Evolutionary conservation across 805 yeast genomes (phyloP).

Genomic region (Kuraishia borneana): DNA sequence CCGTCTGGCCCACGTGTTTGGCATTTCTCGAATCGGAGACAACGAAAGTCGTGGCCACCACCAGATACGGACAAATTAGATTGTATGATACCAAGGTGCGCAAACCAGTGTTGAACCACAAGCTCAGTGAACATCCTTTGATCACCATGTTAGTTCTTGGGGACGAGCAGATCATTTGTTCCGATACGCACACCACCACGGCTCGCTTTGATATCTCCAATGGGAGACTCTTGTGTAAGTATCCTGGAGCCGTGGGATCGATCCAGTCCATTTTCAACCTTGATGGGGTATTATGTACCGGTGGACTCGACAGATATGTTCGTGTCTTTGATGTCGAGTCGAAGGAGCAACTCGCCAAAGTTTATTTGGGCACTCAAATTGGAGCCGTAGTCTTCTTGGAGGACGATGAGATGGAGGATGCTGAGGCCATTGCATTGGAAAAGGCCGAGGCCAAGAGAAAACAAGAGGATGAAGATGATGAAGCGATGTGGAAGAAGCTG

Average conservation of each 20-base stretch:
- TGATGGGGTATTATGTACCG: slow-evolving; percentile 48
- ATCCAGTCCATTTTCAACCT: slow-evolving; percentile 31
- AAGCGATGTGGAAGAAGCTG: slow-evolving; percentile 27
- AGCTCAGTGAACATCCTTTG: slow-evolving; percentile 45
- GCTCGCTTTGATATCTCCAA: slow-evolving; percentile 39
- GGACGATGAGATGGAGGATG: slow-evolving; percentile 27
- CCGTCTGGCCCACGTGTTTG: slow-evolving; percentile 64
- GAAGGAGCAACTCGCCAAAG: slow-evolving; percentile 55
- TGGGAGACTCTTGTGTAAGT: slow-evolving; percentile 57
- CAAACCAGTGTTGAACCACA: slow-evolving; percentile 51
- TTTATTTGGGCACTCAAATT: slow-evolving; percentile 67
- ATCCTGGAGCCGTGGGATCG: slow-evolving; percentile 69
- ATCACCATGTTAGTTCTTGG: slow-evolving; percentile 25
- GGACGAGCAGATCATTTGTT: slow-evolving; percentile 41
- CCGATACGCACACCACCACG: slow-evolving; percentile 55
- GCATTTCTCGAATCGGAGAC: slow-evolving; percentile 29
- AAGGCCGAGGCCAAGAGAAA: slow-evolving; percentile 10
- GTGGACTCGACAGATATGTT: slow-evolving; percentile 81
- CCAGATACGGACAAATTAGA: slow-evolving; percentile 69
- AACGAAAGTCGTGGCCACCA: slow-evolving; percentile 51
- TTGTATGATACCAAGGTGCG: slow-evolving; percentile 57
- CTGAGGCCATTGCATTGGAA: slow-evolving; percentile 15
- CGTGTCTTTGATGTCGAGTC: slow-evolving; percentile 59
- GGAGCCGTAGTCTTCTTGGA: slow-evolving; percentile 39
- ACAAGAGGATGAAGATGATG: slow-evolving; percentile 13